Conservation (phyloP, 73 alveolate genomes). For the Tetrahymena malaccensis region DNA sequence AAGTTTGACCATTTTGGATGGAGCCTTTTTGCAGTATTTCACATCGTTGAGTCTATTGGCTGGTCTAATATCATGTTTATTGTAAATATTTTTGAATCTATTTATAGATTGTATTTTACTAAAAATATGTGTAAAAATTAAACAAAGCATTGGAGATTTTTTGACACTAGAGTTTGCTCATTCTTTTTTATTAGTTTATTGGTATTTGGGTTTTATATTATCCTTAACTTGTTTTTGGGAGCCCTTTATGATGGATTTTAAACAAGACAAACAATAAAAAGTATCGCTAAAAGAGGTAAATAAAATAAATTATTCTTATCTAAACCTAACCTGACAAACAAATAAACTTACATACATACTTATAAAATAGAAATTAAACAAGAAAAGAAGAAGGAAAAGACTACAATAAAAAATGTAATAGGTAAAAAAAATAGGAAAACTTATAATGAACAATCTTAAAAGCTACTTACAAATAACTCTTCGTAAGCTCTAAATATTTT, state of each 20-base stretch:
- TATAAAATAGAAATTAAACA: neutral
- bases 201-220: neutral
- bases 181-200: neutral
- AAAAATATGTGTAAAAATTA: neutral
- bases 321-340: too few species aligned
- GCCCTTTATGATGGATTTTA: neutral
- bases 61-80: neutral
- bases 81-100: neutral
- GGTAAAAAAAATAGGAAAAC: neutral
- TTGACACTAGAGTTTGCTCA: neutral
- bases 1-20: neutral
- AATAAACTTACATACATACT: too few species aligned
- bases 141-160: neutral
- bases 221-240: neutral
- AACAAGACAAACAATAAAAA: neutral
- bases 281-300: neutral
- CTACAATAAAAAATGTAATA: neutral
- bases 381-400: neutral
- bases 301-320: neutral
- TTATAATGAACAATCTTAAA: neutral
- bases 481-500: neutral
- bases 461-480: neutral
- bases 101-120: neutral
- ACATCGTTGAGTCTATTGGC: neutral
- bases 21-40: neutral